Percentiles rank a stretch among this genome's conserved stretches.
Conservation (phyloP, 2,329 filamentous ascomycete species). For the Chalara sp. region DNA sequence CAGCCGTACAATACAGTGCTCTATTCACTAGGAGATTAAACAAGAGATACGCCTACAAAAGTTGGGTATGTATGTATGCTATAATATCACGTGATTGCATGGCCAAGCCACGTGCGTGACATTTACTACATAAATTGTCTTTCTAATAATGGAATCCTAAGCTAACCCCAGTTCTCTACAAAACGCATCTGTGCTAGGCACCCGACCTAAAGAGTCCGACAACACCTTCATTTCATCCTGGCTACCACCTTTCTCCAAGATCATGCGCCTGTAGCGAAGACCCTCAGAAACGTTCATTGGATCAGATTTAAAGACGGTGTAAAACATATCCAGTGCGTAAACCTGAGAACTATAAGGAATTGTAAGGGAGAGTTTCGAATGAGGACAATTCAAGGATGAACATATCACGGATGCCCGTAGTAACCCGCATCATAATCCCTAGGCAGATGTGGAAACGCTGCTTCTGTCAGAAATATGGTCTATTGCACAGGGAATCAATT, state of each 20-base stretch:
- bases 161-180: not conserved
- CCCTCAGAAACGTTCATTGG: not conserved
- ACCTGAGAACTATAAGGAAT: not conserved
- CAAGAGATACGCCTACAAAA: too few species aligned
- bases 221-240: not conserved
- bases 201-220: not conserved
- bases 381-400: not conserved
- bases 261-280: not conserved
- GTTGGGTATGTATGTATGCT: too few species aligned
- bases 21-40: too few species aligned
- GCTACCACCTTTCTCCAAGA: not conserved
- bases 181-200: not conserved
- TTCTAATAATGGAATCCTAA: too few species aligned
- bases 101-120: too few species aligned
- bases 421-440: not conserved
- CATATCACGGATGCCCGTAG: not conserved
- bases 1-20: too few species aligned
- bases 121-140: too few species aligned
- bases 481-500: too few species aligned
- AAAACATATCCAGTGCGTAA: not conserved
- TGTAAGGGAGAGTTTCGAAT: not conserved
- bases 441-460: not conserved
- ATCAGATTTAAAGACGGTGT: not conserved
- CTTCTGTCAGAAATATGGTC: too few species aligned
- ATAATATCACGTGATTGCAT: too few species aligned